A percentile compares a stretch with the other conserved stretches of the same genome.
Evolutionary conservation across 2,329 filamentous ascomycete species (phyloP).

Genomic region (Elsinoe necatrix): DNA sequence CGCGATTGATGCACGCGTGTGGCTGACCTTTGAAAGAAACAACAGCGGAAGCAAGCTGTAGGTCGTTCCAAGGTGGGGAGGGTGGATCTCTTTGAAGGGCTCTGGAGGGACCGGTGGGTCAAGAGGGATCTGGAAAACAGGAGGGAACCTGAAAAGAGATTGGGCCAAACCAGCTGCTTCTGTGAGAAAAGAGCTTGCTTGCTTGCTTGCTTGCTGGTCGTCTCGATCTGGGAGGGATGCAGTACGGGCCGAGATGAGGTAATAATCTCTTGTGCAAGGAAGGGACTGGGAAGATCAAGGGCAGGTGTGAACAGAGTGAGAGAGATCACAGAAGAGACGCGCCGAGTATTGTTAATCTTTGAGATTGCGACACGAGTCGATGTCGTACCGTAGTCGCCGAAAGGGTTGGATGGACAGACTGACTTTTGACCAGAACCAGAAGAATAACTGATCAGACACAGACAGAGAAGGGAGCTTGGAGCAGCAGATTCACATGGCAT

Average conservation of each 20-base stretch:
- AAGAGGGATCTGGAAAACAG: constrained; percentile 13
- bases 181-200: background rate
- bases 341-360: background rate
- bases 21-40: background rate
- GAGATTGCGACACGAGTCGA: constrained; percentile 7
- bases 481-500: background rate
- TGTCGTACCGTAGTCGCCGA: background rate
- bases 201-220: background rate
- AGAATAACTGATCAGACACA: background rate
- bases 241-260: constrained; percentile 9
- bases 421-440: constrained; percentile 5
- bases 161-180: background rate
- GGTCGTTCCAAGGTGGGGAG: constrained; percentile 10
- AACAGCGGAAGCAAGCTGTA: constrained; percentile 11
- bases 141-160: background rate
- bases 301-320: background rate
- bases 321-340: background rate
- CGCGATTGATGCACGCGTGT: background rate
- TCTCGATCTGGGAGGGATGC: constrained; percentile 4
- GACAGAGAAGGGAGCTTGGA: background rate
- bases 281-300: constrained; percentile 2
- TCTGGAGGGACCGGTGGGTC: constrained; percentile 10
- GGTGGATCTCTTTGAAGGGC: constrained; percentile 15
- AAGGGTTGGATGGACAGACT: background rate
- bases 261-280: constrained; percentile 8